These are phyloP conservation scores for Candida fluviatilis DNA, from an alignment of 805 yeast genomes.

Conservation along the genomic window DNA sequence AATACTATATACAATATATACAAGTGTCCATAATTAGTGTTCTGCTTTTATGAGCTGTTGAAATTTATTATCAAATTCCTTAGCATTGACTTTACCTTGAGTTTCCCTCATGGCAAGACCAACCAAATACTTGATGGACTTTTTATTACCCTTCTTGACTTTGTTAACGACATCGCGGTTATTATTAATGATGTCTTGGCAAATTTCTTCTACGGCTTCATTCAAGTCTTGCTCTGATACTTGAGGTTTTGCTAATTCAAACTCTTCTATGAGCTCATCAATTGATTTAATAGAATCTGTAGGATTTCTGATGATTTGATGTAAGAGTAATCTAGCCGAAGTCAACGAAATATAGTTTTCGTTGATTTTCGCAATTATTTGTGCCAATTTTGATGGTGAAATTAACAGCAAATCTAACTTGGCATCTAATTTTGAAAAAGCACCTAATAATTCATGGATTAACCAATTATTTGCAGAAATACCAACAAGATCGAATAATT, in stretches of 20 bases:
- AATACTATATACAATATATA: not conserved
- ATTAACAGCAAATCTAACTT: conserved; percentile 24
- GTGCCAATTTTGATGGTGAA: conserved; percentile 45
- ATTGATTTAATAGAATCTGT: conserved; percentile 33
- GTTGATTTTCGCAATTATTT: conserved; percentile 50
- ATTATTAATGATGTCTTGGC: conserved; percentile 40
- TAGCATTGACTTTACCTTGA: conserved; percentile 55
- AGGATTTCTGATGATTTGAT: conserved; percentile 53
- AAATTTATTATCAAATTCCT: conserved; percentile 22
- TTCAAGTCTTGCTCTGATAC: conserved; percentile 28
- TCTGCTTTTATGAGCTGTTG: conserved; percentile 3
- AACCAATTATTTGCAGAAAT: conserved; percentile 70
- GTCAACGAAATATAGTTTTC: conserved; percentile 51
- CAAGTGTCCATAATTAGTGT: not conserved
- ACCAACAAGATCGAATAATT: conserved; percentile 28
- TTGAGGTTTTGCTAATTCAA: conserved; percentile 39
- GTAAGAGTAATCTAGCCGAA: conserved; percentile 62
- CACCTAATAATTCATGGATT: conserved; percentile 75
- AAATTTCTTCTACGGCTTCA: conserved; percentile 35
- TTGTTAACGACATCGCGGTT: conserved; percentile 55
- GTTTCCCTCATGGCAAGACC: conserved; percentile 82
- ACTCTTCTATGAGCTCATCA: conserved; percentile 47
- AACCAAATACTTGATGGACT: conserved; percentile 69
- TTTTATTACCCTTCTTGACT: conserved; percentile 55
- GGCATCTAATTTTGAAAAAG: conserved; percentile 48